These are phyloP conservation scores for Claviceps sp. DNA, from an alignment of 2,329 filamentous ascomycete genomes.

Conservation along the genomic window DNA sequence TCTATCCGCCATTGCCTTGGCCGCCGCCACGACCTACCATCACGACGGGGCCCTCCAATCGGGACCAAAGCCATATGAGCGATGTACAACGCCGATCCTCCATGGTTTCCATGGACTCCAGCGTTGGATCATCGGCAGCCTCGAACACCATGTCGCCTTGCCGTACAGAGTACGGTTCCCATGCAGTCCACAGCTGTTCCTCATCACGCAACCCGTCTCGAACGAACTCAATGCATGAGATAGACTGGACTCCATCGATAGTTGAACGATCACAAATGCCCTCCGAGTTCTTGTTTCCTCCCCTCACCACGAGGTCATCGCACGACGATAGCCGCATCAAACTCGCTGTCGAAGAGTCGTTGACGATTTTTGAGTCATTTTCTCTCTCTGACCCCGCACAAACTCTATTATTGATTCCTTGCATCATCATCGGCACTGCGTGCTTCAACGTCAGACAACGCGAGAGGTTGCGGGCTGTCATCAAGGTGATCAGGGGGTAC, in stretches of 20 bases:
- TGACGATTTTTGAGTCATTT: conserved; percentile 41
- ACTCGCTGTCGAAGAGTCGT: conserved; percentile 41
- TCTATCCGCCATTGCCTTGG: conserved; percentile 39
- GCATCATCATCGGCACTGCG: conserved; percentile 46
- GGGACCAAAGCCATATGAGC: conserved; percentile 10
- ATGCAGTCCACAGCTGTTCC: conserved; percentile 17
- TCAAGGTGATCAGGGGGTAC: conserved; percentile 40
- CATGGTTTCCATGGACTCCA: conserved; percentile 24
- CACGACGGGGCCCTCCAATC: conserved; percentile 13
- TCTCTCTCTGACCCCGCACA: conserved; percentile 44
- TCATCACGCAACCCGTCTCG: conserved; percentile 23
- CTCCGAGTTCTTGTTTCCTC: conserved; percentile 24
- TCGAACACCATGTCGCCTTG: background rate
- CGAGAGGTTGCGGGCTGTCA: conserved; percentile 34
- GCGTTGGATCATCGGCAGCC: conserved; percentile 8
- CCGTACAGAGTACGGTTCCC: background rate
- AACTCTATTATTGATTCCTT: conserved; percentile 46
- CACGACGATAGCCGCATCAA: conserved; percentile 39
- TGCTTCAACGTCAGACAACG: conserved; percentile 40
- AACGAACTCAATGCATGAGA: conserved; percentile 27
- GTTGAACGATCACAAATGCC: conserved; percentile 9
- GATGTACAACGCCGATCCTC: conserved; percentile 18
- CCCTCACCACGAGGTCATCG: conserved; percentile 31
- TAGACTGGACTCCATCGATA: conserved; percentile 13
- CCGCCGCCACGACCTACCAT: conserved; percentile 19